Conservation (phyloP, 2,329 filamentous ascomycete genomes). For the Fusarium beomiforme region DNA sequence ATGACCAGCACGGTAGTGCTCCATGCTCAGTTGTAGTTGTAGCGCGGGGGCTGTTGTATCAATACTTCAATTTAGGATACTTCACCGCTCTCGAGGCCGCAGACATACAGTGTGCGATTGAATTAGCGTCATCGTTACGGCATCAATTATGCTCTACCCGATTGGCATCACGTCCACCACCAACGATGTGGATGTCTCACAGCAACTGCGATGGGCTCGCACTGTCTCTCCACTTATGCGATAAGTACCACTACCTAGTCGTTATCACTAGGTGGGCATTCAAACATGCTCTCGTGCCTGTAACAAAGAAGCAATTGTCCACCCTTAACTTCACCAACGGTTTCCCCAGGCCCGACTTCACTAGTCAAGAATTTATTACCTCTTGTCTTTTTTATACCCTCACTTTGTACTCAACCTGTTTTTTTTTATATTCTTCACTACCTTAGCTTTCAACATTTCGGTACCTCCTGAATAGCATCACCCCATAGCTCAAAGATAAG, state of each 20-base stretch:
- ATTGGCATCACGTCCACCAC: not conserved
- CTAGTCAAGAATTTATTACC: constrained; percentile 24
- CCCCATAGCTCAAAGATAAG: constrained; percentile 30
- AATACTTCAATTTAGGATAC: constrained; percentile 14
- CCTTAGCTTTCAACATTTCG: not conserved
- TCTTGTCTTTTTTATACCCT: constrained; percentile 27
- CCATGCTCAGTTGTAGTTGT: constrained; percentile 23
- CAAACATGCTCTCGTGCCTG: constrained; percentile 40
- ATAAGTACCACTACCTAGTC: constrained; percentile 34
- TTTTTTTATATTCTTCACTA: not conserved
- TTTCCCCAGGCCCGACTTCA: constrained; percentile 39
- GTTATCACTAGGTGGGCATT: constrained; percentile 31
- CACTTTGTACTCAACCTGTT: constrained; percentile 3
- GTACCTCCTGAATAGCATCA: constrained; percentile 18
- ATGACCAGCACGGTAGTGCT: constrained; percentile 40
- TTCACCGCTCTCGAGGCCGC: constrained; percentile 21
- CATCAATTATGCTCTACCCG: not conserved
- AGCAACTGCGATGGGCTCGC: constrained; percentile 22
- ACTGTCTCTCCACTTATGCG: constrained; percentile 28
- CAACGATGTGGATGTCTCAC: not conserved
- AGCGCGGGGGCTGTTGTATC: constrained; percentile 32
- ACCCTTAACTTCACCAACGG: constrained; percentile 28
- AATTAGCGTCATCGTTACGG: constrained; percentile 35
- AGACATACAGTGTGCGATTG: constrained; percentile 34
- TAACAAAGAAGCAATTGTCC: constrained; percentile 36